A percentile compares a stretch with the other conserved stretches of the same genome.
Evolutionary conservation across 805 yeast genomes (phyloP).

Genomic region (Yamadazyma sp.): DNA sequence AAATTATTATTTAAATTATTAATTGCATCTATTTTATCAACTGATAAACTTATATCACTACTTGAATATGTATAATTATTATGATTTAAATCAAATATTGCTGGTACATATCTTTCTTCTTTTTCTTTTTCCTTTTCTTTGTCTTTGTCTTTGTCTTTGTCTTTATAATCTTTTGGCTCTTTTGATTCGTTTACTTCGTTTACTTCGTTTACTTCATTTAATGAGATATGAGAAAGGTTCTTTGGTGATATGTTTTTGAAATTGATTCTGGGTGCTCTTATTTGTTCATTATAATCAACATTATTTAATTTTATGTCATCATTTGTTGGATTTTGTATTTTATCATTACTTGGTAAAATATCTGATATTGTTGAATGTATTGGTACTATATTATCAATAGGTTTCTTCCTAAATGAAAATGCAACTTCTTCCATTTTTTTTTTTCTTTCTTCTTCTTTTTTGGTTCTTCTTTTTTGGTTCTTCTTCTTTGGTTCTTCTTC

Average conservation of each 20-base stretch:
- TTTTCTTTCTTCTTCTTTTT: not conserved
- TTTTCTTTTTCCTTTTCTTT: not conserved
- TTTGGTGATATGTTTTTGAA: conserved; percentile 2
- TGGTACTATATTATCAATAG: conserved; percentile 16
- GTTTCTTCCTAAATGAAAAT: conserved; percentile 31
- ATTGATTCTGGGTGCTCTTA: conserved; percentile 48
- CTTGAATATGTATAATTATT: conserved; percentile 13
- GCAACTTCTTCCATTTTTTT: conserved; percentile 16
- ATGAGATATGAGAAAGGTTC: not conserved
- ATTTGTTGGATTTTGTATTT: not conserved
- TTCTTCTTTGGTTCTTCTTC: not conserved
- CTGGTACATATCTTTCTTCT: conserved; percentile 29
- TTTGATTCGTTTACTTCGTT: not conserved
- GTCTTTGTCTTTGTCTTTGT: not conserved
- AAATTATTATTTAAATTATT: conserved; percentile 21
- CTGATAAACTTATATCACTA: conserved; percentile 7
- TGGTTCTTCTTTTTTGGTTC: not conserved
- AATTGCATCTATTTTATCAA: conserved; percentile 16
- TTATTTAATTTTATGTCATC: conserved; percentile 11
- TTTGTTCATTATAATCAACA: conserved; percentile 50
- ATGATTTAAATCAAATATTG: conserved; percentile 40
- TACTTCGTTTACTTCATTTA: not conserved
- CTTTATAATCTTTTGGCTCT: not conserved
- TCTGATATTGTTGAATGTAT: conserved; percentile 26
- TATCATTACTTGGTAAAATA: conserved; percentile 16